phyloP scores from a whole-genome alignment of 2,329 filamentous ascomycete species.

The Leptographium radiaticola region DNA sequence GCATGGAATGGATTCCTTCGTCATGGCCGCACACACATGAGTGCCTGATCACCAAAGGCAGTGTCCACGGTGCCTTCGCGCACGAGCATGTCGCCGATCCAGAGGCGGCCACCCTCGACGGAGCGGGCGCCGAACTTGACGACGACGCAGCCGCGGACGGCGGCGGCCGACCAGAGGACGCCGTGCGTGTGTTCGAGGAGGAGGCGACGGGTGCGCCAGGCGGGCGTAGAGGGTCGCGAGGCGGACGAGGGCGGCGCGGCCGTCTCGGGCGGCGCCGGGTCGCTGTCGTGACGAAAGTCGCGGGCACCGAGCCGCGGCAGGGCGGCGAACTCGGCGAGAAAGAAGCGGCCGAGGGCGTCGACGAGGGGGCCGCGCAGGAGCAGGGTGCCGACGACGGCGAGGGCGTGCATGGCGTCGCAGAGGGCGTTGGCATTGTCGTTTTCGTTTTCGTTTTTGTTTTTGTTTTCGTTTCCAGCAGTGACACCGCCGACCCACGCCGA shows the following conservation, averaged over 20 bases:
- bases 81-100: constrained; percentile 64
- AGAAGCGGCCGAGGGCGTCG: constrained; percentile 53
- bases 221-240: constrained; percentile 18
- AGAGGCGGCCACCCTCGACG: constrained; percentile 68
- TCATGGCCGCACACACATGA: constrained; percentile 56
- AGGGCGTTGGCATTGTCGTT: constrained; percentile 24
- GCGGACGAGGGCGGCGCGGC: not conserved
- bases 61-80: constrained; percentile 58
- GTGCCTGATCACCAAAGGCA: constrained; percentile 67
- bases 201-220: constrained; percentile 43
- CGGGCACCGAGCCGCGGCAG: constrained; percentile 72
- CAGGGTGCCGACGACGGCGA: constrained; percentile 72
- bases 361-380: constrained; percentile 66
- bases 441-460: too few species aligned
- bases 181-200: constrained; percentile 43
- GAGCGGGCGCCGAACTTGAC: constrained; percentile 81
- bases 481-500: not conserved
- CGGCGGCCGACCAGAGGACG: constrained; percentile 71
- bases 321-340: constrained; percentile 63
- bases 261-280: constrained; percentile 5
- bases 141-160: constrained; percentile 69
- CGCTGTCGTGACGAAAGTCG: constrained; percentile 53
- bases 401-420: constrained; percentile 54
- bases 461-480: too few species aligned
- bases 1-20: too few species aligned